These are phyloP conservation scores for Kwoniella pini DNA, from an alignment of 768 basidiomycete species.

Conservation along the genomic window DNA sequence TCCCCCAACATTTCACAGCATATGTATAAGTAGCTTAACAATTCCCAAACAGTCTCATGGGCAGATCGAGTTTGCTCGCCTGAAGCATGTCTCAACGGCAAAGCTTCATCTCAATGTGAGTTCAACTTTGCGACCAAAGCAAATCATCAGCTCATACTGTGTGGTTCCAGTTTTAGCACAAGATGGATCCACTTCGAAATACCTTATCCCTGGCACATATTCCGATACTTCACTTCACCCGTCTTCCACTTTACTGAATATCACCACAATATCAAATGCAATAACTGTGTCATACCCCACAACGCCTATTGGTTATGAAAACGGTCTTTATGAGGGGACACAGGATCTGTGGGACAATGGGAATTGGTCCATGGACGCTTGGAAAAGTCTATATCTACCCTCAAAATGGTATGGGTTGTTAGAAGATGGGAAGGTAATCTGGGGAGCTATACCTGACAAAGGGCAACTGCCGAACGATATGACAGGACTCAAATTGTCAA, in stretches of 20 bases:
- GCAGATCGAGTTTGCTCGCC: slow-evolving; percentile 27
- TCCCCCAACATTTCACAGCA: neutral
- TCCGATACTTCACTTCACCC: slow-evolving; percentile 12
- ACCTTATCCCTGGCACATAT: slow-evolving; percentile 23
- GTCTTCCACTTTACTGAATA: slow-evolving; percentile 19
- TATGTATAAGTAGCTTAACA: neutral
- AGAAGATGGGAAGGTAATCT: slow-evolving; percentile 32
- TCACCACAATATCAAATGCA: neutral
- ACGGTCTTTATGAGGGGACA: slow-evolving; percentile 17
- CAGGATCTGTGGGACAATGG: neutral
- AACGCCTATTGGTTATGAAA: slow-evolving; percentile 23
- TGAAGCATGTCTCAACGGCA: slow-evolving; percentile 27
- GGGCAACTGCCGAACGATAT: slow-evolving; percentile 24
- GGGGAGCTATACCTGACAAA: slow-evolving; percentile 34
- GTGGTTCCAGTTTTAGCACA: slow-evolving; percentile 19
- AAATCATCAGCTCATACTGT: neutral
- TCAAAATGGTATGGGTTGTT: slow-evolving; percentile 37
- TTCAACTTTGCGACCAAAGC: neutral
- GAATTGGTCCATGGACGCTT: slow-evolving; percentile 14
- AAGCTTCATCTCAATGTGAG: slow-evolving; percentile 21
- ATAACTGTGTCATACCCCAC: slow-evolving; percentile 24
- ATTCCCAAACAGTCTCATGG: slow-evolving; percentile 1
- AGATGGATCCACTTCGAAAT: slow-evolving; percentile 3
- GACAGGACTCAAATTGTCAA: slow-evolving; percentile 5
- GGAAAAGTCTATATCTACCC: slow-evolving; percentile 39